phyloP scores from a whole-genome alignment of 805 yeast species.

The Ogataea ganodermae region DNA sequence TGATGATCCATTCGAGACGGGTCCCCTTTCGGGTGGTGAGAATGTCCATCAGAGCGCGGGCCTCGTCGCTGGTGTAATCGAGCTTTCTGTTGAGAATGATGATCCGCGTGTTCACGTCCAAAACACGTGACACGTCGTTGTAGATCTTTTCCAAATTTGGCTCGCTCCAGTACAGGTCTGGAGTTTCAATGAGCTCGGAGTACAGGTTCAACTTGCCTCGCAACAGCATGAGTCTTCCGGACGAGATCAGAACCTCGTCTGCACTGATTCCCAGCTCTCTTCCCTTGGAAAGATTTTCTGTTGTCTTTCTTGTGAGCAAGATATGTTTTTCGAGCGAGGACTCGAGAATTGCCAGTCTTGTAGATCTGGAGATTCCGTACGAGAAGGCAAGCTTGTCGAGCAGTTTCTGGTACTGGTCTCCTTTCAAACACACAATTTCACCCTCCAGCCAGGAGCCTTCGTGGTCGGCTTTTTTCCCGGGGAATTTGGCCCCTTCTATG shows the following conservation, averaged over 20 bases:
- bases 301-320: slow-evolving; percentile 59
- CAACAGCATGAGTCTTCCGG: slow-evolving; percentile 73
- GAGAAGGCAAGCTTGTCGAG: slow-evolving; percentile 88
- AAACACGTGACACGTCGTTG: slow-evolving; percentile 62
- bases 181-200: slow-evolving; percentile 87
- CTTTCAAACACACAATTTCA: slow-evolving; percentile 71
- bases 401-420: slow-evolving; percentile 48
- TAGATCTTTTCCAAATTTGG: slow-evolving; percentile 80
- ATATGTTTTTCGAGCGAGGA: slow-evolving; percentile 68
- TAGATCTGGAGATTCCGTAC: slow-evolving; percentile 82
- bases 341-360: slow-evolving; percentile 81
- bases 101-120: slow-evolving; percentile 79
- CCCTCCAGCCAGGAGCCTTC: slow-evolving; percentile 45
- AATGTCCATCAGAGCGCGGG: slow-evolving; percentile 72
- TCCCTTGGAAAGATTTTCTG: slow-evolving; percentile 70
- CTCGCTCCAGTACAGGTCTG: slow-evolving; percentile 92
- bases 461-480: slow-evolving; percentile 30
- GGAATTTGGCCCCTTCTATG: slow-evolving; percentile 26
- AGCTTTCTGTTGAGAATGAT: slow-evolving; percentile 78
- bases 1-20: slow-evolving; percentile 85
- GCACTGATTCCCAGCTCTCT: slow-evolving; percentile 51
- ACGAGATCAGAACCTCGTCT: slow-evolving; percentile 62
- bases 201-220: slow-evolving; percentile 84
- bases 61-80: slow-evolving; percentile 90
- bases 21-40: slow-evolving; percentile 75